Percentiles rank a stretch among this genome's conserved stretches.
phyloP scores from a whole-genome alignment of 306 rosid species.

The cucumber (Cucumis sativus) region Cucumber_9930_V3 NC_026658.2:8810001-8810500 shows the following conservation, averaged over 20 bases:
- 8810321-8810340: neutral
- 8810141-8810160: neutral
- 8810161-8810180: neutral
- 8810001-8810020: slow-evolving; percentile 94
- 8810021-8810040: slow-evolving; percentile 88
- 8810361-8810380: neutral
- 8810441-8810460: too few species aligned
- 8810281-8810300: slow-evolving; percentile 2
- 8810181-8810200: neutral
- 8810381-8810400: neutral
- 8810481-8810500: too few species aligned
- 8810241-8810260: slow-evolving; percentile 1
- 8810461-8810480: too few species aligned
- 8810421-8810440: neutral
- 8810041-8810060: slow-evolving; percentile 88
- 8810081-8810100: neutral
- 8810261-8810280: neutral
- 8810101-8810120: neutral
- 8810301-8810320: slow-evolving; percentile 1
- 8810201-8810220: neutral
- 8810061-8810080: slow-evolving; percentile 82
- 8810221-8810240: neutral
- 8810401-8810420: neutral
- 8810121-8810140: neutral
- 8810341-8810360: slow-evolving; percentile 4